These are phyloP conservation scores for Noccaea caerulescens DNA, from an alignment of 345 rosid genomes.

Conservation along the genomic window DNA sequence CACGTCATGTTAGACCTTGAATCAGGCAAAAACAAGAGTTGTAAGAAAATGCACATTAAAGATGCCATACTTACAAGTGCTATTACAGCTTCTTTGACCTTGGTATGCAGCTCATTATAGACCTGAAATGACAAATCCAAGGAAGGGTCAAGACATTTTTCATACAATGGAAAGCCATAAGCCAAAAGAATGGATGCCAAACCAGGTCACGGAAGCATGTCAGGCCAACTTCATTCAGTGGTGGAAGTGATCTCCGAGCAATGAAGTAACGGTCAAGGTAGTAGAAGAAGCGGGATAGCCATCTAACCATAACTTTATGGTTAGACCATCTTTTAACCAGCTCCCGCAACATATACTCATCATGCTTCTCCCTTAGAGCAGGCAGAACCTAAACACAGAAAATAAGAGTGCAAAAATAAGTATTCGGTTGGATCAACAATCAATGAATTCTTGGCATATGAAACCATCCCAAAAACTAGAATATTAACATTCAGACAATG, in stretches of 20 bases:
- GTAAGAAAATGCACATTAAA: background rate
- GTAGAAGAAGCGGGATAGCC: conserved; percentile 85
- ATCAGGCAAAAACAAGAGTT: background rate
- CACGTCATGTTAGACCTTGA: conserved; percentile 18
- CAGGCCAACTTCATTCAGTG: conserved; percentile 83
- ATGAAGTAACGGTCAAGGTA: conserved; percentile 90
- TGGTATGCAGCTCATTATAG: conserved; percentile 55
- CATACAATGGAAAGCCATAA: background rate
- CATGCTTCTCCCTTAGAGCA: conserved; percentile 76
- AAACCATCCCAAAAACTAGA: background rate
- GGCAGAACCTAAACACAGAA: conserved; percentile 59
- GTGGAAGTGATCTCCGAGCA: conserved; percentile 71
- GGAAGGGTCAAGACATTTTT: background rate
- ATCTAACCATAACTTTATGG: conserved; percentile 87
- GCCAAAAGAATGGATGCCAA: conserved; percentile 28
- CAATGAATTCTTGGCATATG: background rate
- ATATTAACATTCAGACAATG: background rate
- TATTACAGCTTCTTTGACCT: conserved; percentile 72
- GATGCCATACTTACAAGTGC: conserved; percentile 56
- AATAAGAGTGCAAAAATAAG: conserved; percentile 16
- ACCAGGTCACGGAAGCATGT: conserved; percentile 85
- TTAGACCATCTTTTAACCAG: conserved; percentile 81
- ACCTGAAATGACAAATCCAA: conserved; percentile 49
- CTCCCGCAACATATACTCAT: conserved; percentile 83
- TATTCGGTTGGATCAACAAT: background rate